Base-by-base conservation (phyloP, 2,329 filamentous ascomycete genomes). In the Cladosporium sp. region DNA sequence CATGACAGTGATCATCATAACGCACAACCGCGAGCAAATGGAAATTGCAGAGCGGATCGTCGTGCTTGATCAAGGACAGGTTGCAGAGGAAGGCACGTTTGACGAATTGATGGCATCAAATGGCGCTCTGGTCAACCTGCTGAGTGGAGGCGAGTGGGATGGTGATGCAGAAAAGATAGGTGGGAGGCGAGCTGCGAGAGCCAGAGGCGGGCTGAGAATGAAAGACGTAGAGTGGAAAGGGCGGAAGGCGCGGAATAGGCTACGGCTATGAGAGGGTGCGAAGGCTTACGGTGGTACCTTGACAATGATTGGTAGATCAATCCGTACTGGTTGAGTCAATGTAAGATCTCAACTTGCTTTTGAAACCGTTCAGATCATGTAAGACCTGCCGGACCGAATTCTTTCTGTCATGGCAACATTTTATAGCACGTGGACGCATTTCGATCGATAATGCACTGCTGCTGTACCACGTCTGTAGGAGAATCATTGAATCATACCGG, bases 11-110 rank as follows among this genome's bases (percentile, higher is more conserved):
- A 78, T 97, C 15, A 80, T 95, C 22, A 87, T 96, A 37, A 96
- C 91, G 49, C 93, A 97, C 73, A 83, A 81, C 57, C 79, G 77
- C 60, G 87, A 93, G 67, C 95, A 96, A 90, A 97, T 97, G 89
- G 80, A 81, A 58, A 82, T 90, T 58, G 89, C 88, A 0, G 86
- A 91, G 68, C 79, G 83, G 44, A 77, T 97, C 7, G 77, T 93
- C 0, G 83, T 97, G 61, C 64, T 87, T 59, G 78, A 95, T 25
- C 82, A 89, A n/a, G 82, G 85, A 0, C 80, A 82, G 2, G 77
- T 82, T 1, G 83, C 90, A 6, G 87, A 93, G 68, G 74, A 80
- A 56, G 92, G 92, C 0, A 66, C 71, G 0, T 96, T 87, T 71
- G 74, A 80, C 1, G 83, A 84, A 58, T 70, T 97, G 64, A 65